A percentile compares a stretch with the other conserved stretches of the same genome.
These are phyloP conservation scores for Fusarium virguliforme DNA, from an alignment of 2,329 filamentous ascomycete genomes.

Conservation along the genomic window DNA sequence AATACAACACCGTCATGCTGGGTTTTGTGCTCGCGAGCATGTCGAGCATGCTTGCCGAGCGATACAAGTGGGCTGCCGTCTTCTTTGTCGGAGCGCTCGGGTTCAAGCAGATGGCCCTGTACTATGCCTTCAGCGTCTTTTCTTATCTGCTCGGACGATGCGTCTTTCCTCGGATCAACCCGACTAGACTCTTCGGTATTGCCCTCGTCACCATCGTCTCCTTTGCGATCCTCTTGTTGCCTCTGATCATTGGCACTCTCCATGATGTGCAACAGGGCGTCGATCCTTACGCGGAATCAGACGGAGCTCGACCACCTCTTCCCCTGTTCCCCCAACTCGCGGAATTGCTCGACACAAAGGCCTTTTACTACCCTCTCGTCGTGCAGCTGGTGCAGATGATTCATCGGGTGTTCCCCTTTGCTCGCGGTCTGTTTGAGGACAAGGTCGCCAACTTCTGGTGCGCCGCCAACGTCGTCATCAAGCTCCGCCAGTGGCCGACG, in stretches of 20 bases:
- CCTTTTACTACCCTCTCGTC: slow-evolving; percentile 81
- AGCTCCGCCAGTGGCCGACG: slow-evolving; percentile 82
- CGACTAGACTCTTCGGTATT: slow-evolving; percentile 80
- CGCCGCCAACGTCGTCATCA: slow-evolving; percentile 89
- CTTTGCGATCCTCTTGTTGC: slow-evolving; percentile 83
- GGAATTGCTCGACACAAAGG: slow-evolving; percentile 72
- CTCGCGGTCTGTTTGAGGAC: slow-evolving; percentile 96
- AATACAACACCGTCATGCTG: slow-evolving; percentile 99
- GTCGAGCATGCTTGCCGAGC: slow-evolving; percentile 88
- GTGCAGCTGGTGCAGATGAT: slow-evolving; percentile 88
- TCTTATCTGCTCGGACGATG: slow-evolving; percentile 91
- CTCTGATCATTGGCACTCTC: slow-evolving; percentile 80
- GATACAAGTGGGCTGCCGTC: slow-evolving; percentile 89
- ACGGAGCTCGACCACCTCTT: slow-evolving; percentile 73
- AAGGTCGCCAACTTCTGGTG: slow-evolving; percentile 99
- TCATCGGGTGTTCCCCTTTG: slow-evolving; percentile 95
- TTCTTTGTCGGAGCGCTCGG: slow-evolving; percentile 96
- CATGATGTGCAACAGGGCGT: slow-evolving; percentile 79
- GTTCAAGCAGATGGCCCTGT: slow-evolving; percentile 99
- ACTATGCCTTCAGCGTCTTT: slow-evolving; percentile 95
- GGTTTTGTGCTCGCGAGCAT: slow-evolving; percentile 89
- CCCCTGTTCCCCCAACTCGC: slow-evolving; percentile 74
- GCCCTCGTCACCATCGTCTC: slow-evolving; percentile 79
- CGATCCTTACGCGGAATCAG: slow-evolving; percentile 69
- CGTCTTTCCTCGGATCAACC: slow-evolving; percentile 79